Conservation (phyloP, 2,329 filamentous ascomycete species). For the Pseudogymnoascus sp. region DNA sequence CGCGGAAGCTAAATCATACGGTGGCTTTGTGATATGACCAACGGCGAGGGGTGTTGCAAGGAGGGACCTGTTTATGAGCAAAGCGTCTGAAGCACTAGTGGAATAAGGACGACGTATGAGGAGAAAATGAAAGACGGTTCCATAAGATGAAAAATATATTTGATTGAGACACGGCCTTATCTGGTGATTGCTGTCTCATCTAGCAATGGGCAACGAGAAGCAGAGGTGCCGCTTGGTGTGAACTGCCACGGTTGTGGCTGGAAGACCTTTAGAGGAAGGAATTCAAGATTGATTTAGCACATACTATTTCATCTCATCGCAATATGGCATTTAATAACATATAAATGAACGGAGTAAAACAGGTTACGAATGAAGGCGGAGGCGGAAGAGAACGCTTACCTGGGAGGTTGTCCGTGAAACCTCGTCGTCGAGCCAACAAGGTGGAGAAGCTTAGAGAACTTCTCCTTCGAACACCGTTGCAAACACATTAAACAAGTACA, state of each 20-base stretch:
- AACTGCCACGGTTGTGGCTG: background rate
- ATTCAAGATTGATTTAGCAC: background rate
- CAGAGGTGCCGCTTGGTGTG: background rate
- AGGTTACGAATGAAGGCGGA: background rate
- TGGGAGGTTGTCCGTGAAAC: background rate
- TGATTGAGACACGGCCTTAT: background rate
- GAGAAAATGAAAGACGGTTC: background rate
- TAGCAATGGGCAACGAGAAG: background rate
- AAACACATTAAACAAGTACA: background rate
- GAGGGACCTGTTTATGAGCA: background rate
- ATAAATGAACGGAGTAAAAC: background rate
- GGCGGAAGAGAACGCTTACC: background rate
- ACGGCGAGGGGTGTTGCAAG: background rate
- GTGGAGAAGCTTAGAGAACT: background rate
- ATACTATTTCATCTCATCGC: background rate
- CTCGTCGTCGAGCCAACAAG: slow-evolving; percentile 2
- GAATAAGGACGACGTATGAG: background rate
- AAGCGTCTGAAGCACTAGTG: background rate
- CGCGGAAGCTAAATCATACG: slow-evolving; percentile 40
- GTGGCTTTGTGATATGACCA: background rate
- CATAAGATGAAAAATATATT: background rate
- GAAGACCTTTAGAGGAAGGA: background rate
- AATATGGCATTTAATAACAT: background rate
- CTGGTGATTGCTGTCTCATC: background rate
- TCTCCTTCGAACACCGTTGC: background rate